Evolutionary conservation across 177 flowering plant genomes (phyloP), one percentile per base, ranked within the genome.

Genomic region (Vitis hybrid): DNA sequence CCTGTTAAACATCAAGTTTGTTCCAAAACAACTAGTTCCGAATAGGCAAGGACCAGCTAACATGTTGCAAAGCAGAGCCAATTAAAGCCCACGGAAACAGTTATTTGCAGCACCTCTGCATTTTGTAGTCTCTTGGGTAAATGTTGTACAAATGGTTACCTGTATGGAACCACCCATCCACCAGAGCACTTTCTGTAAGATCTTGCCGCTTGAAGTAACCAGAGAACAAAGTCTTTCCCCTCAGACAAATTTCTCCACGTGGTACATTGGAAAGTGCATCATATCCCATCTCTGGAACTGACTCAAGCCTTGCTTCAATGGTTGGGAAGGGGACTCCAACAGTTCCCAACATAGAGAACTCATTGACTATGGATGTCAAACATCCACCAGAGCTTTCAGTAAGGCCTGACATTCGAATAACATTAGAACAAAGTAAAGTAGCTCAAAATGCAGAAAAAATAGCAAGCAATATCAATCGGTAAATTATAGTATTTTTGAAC

Each of bases 161-260:
- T 80, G 99, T 94, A 74, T 94, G 98, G 76, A 96, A 90, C 99
- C 99, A 96, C 3, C 97, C 98, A 78, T 94, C 97, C 5, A 88
- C 78, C 12, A 92, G 49, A 59, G 84, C 93, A 3, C 88, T 87
- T 47, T 82, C 80, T 2, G 95, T 92, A 51, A 96, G 89, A 80
- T 96, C 97, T 60, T 74, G 80, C 65, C 95, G 82, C 82, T 96
- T 96, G 80, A 91, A 73, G 79, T 94, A 96, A 28, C 99, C 98
- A 19, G 95, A 92, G 81, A 96, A 96, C 75, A 96, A 75, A 24
- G 95, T 83, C 11, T 66, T 89, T 20, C 98, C 98, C 82, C 97
- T 83, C 73, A 96, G 78, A 75, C 99, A 96, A 74, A 96, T 89
- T 78, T 96, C 99, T 71, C 99, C 98, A 61, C 97, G 88, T 13